Base-by-base conservation (phyloP, 768 basidiomycete species). In the Tremella yokohamensis region DNA sequence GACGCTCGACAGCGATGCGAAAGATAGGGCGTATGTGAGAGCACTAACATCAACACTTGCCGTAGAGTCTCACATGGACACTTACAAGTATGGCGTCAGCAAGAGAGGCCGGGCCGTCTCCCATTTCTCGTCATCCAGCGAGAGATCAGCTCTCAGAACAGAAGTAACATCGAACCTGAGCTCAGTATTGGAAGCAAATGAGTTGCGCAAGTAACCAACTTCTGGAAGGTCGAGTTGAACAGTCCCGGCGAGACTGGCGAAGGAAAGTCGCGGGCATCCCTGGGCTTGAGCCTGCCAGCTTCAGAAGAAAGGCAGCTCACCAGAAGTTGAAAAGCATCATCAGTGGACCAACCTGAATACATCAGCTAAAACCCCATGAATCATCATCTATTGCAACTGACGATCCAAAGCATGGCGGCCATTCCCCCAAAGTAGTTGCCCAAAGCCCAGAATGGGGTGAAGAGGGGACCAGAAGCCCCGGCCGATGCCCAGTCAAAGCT, bases 51-150 rank as follows among this genome's bases (percentile, higher is more conserved):
- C 22, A 29, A 18, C n/a, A 12, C 20, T 54, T 6, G 15, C 15
- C 12, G n/a, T 13, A 51, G 13, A 25, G 9, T 13, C 19, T 12
- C 7, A n/a, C n/a, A n/a, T n/a, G n/a, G n/a, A n/a, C 26, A 60
- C 72, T 63, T 19, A 76, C 75, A 78, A 78, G 49, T 74, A 76
- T 6, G 77, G 77, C 3, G 77, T 77, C 9, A 78, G 61, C 1
- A 78, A 59, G 0, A 78, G 54, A 0, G 77, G 77, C 40, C 57
- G 60, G 0, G 64, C 65, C 8, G 57, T 56, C n/a, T 74, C 77
- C 68, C 70, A 78, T 6, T 68, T 73, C 48, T 62, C 65, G 18
- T 69, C 68, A 49, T 78, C 69, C 8, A 78, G 62, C 16, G 76
- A 73, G 0, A 78, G 64, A 51, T 75, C 72, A 0, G 69, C 58